These are phyloP conservation scores for Colletotrichum euphorbiae DNA, from an alignment of 2,329 filamentous ascomycete species.

Conservation along the genomic window DNA sequence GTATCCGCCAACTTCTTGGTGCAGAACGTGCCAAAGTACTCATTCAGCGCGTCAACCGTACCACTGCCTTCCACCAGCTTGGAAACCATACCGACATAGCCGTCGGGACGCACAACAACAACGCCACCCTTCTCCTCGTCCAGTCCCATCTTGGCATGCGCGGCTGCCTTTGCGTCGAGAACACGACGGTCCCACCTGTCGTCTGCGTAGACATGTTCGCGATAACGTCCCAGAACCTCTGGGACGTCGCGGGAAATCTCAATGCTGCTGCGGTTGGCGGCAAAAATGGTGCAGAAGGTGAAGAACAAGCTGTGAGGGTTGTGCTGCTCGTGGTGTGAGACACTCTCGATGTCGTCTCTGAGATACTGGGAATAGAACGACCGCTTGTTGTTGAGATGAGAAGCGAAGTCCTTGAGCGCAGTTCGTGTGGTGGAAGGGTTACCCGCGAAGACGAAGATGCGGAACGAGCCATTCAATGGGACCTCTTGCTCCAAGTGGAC, in stretches of 20 bases:
- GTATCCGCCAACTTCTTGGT: constrained; percentile 66
- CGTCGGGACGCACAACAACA: constrained; percentile 87
- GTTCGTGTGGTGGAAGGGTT: constrained; percentile 66
- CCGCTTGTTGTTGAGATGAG: constrained; percentile 70
- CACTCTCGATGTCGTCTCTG: constrained; percentile 68
- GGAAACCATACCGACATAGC: constrained; percentile 84
- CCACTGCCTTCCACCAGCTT: constrained; percentile 79
- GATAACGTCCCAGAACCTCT: constrained; percentile 76
- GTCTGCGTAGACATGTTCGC: constrained; percentile 87
- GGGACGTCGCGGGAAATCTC: constrained; percentile 81
- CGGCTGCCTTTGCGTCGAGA: constrained; percentile 76
- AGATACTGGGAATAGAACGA: constrained; percentile 80
- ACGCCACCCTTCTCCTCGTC: constrained; percentile 79
- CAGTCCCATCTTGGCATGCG: constrained; percentile 89
- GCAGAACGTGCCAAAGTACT: constrained; percentile 82
- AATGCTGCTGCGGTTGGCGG: constrained; percentile 73
- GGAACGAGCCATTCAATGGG: constrained; percentile 88
- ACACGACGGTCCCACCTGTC: constrained; percentile 80
- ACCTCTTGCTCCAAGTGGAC: constrained; percentile 92
- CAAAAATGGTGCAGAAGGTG: constrained; percentile 82
- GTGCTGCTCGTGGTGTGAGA: constrained; percentile 83
- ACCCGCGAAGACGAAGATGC: constrained; percentile 89
- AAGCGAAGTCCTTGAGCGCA: constrained; percentile 78
- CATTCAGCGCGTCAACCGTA: constrained; percentile 84
- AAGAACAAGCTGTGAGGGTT: constrained; percentile 89